phyloP scores from a whole-genome alignment of 148 eudicot genomes.

The Oxyria digyna region DNA sequence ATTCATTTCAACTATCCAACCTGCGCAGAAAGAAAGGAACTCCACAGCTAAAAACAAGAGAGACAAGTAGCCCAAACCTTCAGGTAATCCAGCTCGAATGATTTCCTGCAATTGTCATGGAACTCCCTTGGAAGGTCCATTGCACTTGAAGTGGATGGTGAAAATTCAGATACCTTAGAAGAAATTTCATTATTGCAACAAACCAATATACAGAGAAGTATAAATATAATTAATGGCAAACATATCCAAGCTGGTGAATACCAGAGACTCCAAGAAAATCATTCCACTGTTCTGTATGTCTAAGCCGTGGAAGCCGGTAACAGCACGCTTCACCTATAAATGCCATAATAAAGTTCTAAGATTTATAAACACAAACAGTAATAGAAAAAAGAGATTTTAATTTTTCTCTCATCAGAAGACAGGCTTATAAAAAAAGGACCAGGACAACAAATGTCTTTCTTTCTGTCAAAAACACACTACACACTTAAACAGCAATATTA shows the following conservation, averaged over 20 bases:
- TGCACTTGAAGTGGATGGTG: slow-evolving; percentile 80
- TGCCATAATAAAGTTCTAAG: slow-evolving; percentile 3
- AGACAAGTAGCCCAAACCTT: slow-evolving; percentile 39
- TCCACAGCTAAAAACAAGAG: not conserved
- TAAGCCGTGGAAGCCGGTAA: slow-evolving; percentile 50
- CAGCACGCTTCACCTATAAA: slow-evolving; percentile 67
- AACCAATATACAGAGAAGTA: not conserved
- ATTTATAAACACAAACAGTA: not conserved
- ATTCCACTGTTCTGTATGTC: slow-evolving; percentile 77
- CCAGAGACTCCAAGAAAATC: slow-evolving; percentile 84
- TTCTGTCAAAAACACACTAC: not conserved
- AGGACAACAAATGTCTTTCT: not conserved
- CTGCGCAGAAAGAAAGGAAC: not conserved
- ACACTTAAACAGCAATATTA: not conserved
- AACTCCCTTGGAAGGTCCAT: slow-evolving; percentile 97
- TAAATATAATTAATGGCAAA: not conserved
- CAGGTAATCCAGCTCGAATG: slow-evolving; percentile 66
- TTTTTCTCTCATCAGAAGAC: not conserved
- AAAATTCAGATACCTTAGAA: slow-evolving; percentile 84
- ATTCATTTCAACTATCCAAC: slow-evolving; percentile 1
- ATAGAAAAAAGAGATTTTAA: not conserved
- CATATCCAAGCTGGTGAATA: slow-evolving; percentile 11
- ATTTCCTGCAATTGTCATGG: slow-evolving; percentile 77
- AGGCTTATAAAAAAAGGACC: not conserved
- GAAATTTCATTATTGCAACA: not conserved